Percentiles rank a stretch among this genome's conserved stretches.
These are phyloP conservation scores for Diaporthe sp. DNA, from an alignment of 2,329 filamentous ascomycete genomes.

Conservation along the genomic window DNA sequence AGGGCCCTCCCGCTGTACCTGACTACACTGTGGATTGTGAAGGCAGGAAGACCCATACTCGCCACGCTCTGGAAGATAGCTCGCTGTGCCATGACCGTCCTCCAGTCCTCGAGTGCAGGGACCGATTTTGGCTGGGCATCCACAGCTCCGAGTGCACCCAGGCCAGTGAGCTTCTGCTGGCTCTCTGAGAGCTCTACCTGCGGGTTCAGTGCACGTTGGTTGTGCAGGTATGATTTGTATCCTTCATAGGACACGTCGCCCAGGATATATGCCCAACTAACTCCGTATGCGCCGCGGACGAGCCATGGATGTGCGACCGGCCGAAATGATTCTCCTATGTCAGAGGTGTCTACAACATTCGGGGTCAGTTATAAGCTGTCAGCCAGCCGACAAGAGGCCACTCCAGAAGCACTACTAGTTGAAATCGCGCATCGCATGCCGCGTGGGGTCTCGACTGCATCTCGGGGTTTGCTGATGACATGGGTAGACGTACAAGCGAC, in stretches of 20 bases:
- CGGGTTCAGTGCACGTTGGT: constrained; percentile 80
- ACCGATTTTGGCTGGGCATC: constrained; percentile 52
- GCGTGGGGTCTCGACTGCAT: background rate
- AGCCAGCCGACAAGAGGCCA: background rate
- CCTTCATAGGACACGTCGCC: constrained; percentile 94
- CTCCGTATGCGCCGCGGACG: constrained; percentile 84
- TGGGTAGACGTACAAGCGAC: constrained; percentile 75
- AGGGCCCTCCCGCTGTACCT: constrained; percentile 88
- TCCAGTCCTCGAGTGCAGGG: constrained; percentile 86
- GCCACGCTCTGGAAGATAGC: constrained; percentile 91
- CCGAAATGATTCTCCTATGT: constrained; percentile 96
- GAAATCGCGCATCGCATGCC: background rate
- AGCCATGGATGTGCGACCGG: constrained; percentile 89
- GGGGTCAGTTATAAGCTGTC: background rate
- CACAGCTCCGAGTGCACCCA: constrained; percentile 45
- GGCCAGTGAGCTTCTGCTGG: constrained; percentile 60
- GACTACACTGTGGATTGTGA: constrained; percentile 94
- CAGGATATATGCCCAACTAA: constrained; percentile 92
- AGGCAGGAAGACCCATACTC: constrained; percentile 92
- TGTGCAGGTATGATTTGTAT: constrained; percentile 92
- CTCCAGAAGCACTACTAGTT: background rate
- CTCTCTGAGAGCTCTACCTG: constrained; percentile 64
- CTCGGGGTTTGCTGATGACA: too few relatives aligned
- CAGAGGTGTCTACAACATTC: constrained; percentile 68
- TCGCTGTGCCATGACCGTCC: constrained; percentile 90